phyloP scores from a whole-genome alignment of 768 basidiomycete species.

The Lentinula edodes region DNA sequence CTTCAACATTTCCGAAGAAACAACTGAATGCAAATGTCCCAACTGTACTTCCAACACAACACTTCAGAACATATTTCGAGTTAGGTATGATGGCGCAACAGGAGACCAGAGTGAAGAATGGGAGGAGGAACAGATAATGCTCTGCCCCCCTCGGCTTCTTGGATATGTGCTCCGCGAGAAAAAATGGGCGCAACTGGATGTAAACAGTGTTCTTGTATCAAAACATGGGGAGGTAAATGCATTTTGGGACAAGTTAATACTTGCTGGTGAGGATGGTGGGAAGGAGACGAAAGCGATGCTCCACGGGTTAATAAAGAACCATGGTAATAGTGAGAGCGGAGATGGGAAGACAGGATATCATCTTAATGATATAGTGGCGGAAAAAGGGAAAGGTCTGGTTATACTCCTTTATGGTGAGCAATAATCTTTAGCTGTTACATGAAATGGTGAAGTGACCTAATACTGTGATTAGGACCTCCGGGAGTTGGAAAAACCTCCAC shows the following conservation, averaged over 20 bases:
- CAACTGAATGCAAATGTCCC: not conserved
- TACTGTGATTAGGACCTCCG: not conserved
- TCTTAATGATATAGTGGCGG: conserved; percentile 28
- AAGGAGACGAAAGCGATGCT: not conserved
- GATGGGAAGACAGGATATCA: not conserved
- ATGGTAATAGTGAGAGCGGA: not conserved
- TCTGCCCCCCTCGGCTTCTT: not conserved
- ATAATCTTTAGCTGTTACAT: not conserved
- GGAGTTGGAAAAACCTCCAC: not conserved
- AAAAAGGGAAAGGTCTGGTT: conserved; percentile 31
- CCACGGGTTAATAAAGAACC: not conserved
- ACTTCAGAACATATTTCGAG: not conserved
- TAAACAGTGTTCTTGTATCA: not conserved
- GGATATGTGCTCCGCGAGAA: not conserved
- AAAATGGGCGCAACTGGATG: not conserved
- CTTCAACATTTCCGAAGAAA: not conserved
- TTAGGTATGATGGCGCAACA: not conserved
- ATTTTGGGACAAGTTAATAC: not conserved
- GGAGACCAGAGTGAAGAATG: not conserved
- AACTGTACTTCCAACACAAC: not conserved
- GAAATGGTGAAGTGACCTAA: no score
- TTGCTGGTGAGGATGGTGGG: not conserved
- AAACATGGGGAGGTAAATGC: not conserved
- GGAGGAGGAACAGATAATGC: not conserved
- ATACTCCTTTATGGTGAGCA: conserved; percentile 21